Conservation (phyloP, 2,329 filamentous ascomycete genomes). For the Aspergillus arachidicola region DNA sequence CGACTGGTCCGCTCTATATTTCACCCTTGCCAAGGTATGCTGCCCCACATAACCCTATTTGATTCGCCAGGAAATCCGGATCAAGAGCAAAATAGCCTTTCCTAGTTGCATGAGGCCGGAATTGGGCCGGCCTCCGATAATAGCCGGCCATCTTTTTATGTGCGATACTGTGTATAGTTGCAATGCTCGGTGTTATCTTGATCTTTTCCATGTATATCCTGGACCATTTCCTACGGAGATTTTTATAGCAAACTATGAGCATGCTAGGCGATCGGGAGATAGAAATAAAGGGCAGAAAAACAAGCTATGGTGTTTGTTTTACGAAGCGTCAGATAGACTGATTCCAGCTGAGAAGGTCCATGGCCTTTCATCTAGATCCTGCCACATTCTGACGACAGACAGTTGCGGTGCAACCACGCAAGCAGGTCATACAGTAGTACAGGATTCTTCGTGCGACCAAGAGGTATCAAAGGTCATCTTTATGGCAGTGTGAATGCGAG, state of each 20-base stretch:
- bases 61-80: constrained; percentile 25
- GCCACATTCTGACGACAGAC: not conserved
- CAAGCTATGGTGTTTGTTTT: not conserved
- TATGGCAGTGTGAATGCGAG: not conserved
- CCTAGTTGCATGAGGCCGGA: constrained; percentile 42
- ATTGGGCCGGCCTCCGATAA: constrained; percentile 44
- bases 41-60: constrained; percentile 5
- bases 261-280: not conserved
- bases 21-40: constrained; percentile 24
- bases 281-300: not conserved
- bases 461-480: not conserved
- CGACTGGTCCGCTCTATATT: constrained; percentile 24
- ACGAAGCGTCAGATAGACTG: not conserved
- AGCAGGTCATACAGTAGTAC: not conserved
- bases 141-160: constrained; percentile 30
- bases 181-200: not conserved
- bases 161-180: not conserved
- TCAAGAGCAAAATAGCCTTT: constrained; percentile 25
- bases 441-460: not conserved
- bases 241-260: not conserved
- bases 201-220: not conserved
- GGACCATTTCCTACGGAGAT: not conserved
- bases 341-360: not conserved
- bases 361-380: not conserved
- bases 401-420: not conserved